A percentile compares a stretch with the other conserved stretches of the same genome.
Evolutionary conservation across 1,284 basidiomycete genomes (phyloP).

Genomic region (Paramarasmius palmivorus): DNA sequence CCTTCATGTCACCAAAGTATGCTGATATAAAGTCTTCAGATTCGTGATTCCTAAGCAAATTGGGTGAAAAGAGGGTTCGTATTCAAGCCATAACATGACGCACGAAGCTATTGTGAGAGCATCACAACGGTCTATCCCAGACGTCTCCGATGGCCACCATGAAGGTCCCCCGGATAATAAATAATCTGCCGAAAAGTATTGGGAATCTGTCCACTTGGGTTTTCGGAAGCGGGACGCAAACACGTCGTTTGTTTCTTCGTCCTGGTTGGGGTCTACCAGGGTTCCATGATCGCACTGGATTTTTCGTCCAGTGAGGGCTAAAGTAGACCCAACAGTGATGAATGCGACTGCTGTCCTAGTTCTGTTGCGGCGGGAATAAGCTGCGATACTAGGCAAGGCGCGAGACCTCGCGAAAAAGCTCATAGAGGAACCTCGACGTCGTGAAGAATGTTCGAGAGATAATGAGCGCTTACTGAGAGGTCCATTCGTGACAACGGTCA

Average conservation of each 20-base stretch:
- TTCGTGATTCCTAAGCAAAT: slow-evolving; percentile 7
- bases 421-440: too few relatives aligned
- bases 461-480: too few relatives aligned
- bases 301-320: slow-evolving; percentile 13
- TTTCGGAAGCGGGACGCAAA: slow-evolving; percentile 6
- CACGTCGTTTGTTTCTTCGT: slow-evolving; percentile 9
- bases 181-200: slow-evolving; percentile 11
- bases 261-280: background rate
- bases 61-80: background rate
- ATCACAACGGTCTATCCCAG: slow-evolving; percentile 13
- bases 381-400: too few relatives aligned
- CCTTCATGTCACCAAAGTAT: slow-evolving; percentile 2
- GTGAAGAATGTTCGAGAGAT: too few relatives aligned
- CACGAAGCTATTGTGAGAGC: slow-evolving; percentile 12
- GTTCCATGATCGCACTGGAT: slow-evolving; percentile 1
- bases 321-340: slow-evolving; percentile 3
- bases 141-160: slow-evolving; percentile 4
- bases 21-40: slow-evolving; percentile 14
- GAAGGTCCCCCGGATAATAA: slow-evolving; percentile 8
- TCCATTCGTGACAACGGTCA: too few relatives aligned
- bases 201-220: slow-evolving; percentile 7
- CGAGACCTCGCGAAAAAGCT: too few relatives aligned
- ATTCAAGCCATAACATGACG: background rate
- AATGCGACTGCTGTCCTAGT: background rate
- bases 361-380: too few relatives aligned